Evolutionary conservation across 495 filamentous ascomycete species (phyloP).

Genomic region (Entonaema liquescens): DNA sequence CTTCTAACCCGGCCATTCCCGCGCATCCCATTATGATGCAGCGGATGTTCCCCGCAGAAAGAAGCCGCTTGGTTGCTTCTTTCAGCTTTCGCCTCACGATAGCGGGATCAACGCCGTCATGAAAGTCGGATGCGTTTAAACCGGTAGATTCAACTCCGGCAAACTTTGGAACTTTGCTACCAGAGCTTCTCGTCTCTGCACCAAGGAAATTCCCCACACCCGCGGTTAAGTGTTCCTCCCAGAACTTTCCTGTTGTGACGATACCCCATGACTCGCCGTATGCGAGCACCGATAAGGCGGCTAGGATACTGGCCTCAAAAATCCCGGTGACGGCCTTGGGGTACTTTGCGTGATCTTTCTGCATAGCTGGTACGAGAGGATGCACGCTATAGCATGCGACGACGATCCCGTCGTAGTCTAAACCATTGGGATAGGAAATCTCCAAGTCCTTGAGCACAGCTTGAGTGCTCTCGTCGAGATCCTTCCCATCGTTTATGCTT

Average conservation of each 20-base stretch:
- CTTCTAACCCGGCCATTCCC: slow-evolving; percentile 90
- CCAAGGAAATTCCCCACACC: slow-evolving; percentile 69
- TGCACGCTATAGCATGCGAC: slow-evolving; percentile 92
- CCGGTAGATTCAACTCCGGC: slow-evolving; percentile 87
- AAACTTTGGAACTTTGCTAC: slow-evolving; percentile 55
- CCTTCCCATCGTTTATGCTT: slow-evolving; percentile 71
- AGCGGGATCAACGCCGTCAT: slow-evolving; percentile 68
- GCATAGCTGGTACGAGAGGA: slow-evolving; percentile 74
- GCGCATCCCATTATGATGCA: slow-evolving; percentile 84
- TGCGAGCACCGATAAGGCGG: slow-evolving; percentile 59
- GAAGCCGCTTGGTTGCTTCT: slow-evolving; percentile 71
- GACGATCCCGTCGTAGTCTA: slow-evolving; percentile 76
- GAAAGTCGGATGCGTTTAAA: slow-evolving; percentile 81
- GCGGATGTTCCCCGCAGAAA: slow-evolving; percentile 65
- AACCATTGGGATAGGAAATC: slow-evolving; percentile 49
- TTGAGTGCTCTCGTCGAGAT: slow-evolving; percentile 58
- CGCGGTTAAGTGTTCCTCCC: slow-evolving; percentile 73
- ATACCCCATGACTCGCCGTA: slow-evolving; percentile 77
- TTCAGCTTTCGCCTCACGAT: slow-evolving; percentile 72
- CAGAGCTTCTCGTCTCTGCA: slow-evolving; percentile 28
- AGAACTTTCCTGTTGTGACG: slow-evolving; percentile 84
- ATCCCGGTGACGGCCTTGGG: slow-evolving; percentile 75
- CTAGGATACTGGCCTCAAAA: slow-evolving; percentile 79
- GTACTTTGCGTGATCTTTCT: slow-evolving; percentile 30
- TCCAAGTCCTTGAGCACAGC: slow-evolving; percentile 65